These are phyloP conservation scores for Hypoxylon perforatum DNA, from an alignment of 495 filamentous ascomycete species.

Conservation along the genomic window DNA sequence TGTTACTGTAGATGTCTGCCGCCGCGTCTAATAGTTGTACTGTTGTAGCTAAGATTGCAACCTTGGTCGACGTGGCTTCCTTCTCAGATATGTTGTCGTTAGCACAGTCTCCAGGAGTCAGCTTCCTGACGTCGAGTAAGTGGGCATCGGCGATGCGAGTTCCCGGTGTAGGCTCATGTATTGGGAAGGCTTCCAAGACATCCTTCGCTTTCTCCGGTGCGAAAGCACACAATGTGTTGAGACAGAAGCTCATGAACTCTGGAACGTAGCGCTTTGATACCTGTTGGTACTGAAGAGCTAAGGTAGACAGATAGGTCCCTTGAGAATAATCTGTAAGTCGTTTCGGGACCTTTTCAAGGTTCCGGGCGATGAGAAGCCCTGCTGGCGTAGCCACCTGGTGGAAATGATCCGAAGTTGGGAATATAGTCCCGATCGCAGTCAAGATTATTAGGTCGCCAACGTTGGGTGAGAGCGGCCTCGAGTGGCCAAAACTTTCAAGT, in stretches of 20 bases:
- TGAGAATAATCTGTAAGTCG: conserved; percentile 71
- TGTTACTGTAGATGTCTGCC: conserved; percentile 70
- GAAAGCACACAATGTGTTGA: conserved; percentile 79
- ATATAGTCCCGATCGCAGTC: conserved; percentile 84
- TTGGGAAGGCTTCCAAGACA: conserved; percentile 67
- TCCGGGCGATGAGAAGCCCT: conserved; percentile 80
- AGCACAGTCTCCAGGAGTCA: conserved; percentile 66
- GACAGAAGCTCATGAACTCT: conserved; percentile 82
- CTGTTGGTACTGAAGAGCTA: conserved; percentile 82
- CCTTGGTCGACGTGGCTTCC: conserved; percentile 62
- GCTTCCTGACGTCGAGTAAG: conserved; percentile 51
- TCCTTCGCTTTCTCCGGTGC: conserved; percentile 61
- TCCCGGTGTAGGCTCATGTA: conserved; percentile 65
- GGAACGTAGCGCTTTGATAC: conserved; percentile 87
- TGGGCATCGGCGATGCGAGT: conserved; percentile 61
- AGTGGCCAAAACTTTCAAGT: conserved; percentile 71
- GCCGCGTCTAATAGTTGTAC: conserved; percentile 67
- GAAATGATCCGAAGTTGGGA: conserved; percentile 96
- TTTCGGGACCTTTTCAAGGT: conserved; percentile 79
- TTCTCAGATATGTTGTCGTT: conserved; percentile 37
- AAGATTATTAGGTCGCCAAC: conserved; percentile 83
- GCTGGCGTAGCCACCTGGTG: conserved; percentile 93
- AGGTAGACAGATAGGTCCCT: conserved; percentile 80
- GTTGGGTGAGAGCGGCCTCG: conserved; percentile 68
- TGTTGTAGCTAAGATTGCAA: conserved; percentile 68